A percentile compares a stretch with the other conserved stretches of the same genome.
phyloP scores from a whole-genome alignment of 192 early-diverging fungal species.

The Backusella parvicylindrica region DNA sequence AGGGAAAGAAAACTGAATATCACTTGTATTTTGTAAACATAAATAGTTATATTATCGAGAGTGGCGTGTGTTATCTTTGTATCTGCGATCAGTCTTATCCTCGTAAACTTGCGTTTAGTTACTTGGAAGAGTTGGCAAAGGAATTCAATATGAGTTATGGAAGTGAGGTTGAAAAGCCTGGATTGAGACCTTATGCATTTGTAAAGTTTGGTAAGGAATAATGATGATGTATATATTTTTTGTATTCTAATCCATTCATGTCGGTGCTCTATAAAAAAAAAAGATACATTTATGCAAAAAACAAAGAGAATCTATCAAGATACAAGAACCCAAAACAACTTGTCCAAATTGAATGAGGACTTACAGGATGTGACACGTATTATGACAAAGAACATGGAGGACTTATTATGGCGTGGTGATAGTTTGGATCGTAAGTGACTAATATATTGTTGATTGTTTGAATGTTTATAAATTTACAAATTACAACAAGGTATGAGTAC shows the following conservation, averaged over 20 bases:
- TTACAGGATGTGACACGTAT: slow-evolving; percentile 94
- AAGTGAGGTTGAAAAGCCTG: slow-evolving; percentile 76
- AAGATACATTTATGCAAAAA: slow-evolving; percentile 98
- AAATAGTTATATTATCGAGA: slow-evolving; percentile 86
- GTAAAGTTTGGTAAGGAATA: slow-evolving; percentile 80
- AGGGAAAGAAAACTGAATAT: neutral
- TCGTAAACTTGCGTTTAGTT: slow-evolving; percentile 89
- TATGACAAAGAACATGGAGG: slow-evolving; percentile 98
- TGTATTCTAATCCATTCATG: neutral
- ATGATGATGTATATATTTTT: neutral
- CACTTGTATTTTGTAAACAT: neutral
- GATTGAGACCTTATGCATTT: slow-evolving; percentile 93
- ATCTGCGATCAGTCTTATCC: slow-evolving; percentile 94
- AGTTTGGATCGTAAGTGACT: slow-evolving; percentile 62
- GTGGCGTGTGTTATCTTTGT: slow-evolving; percentile 90
- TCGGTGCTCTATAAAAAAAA: too few species aligned
- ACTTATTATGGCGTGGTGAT: slow-evolving; percentile 89
- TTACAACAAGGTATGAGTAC: slow-evolving; percentile 33
- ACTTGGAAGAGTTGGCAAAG: slow-evolving; percentile 90
- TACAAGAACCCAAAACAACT: slow-evolving; percentile 85
- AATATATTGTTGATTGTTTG: neutral
- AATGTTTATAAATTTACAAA: neutral
- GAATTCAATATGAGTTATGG: slow-evolving; percentile 95
- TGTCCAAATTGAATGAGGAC: slow-evolving; percentile 94
- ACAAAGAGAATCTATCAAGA: slow-evolving; percentile 96